phyloP scores from a whole-genome alignment of 352 stramenopile genomes.

The Globisporangium parvum region DNA sequence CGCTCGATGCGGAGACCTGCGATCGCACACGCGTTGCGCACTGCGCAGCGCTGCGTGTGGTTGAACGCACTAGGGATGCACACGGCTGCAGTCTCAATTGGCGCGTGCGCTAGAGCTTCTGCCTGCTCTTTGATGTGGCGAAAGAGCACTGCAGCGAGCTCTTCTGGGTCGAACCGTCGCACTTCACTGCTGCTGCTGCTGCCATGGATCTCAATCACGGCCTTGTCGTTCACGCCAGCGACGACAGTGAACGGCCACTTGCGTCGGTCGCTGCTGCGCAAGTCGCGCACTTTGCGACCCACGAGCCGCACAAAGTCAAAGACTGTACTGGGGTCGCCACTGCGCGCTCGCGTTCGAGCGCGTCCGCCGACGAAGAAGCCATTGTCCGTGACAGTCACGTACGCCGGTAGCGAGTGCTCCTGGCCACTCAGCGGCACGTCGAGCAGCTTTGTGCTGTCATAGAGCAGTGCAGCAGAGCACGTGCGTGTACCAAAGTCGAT shows the following conservation, averaged over 20 bases:
- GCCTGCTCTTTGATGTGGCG: slow-evolving; percentile 27
- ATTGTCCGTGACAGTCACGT: slow-evolving; percentile 4
- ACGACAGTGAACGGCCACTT: slow-evolving; percentile 32
- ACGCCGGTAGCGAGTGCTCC: background rate
- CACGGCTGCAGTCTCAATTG: slow-evolving; percentile 18
- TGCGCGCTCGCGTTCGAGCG: background rate
- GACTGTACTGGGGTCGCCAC: slow-evolving; percentile 21
- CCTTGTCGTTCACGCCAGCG: slow-evolving; percentile 23
- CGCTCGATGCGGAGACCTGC: slow-evolving; percentile 20
- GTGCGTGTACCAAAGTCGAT: slow-evolving; percentile 10
- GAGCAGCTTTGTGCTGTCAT: background rate
- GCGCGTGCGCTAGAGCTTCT: slow-evolving; percentile 16
- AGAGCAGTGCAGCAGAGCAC: slow-evolving; percentile 2
- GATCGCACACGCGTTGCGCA: slow-evolving; percentile 33
- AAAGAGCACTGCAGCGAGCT: slow-evolving; percentile 38
- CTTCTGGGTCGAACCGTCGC: slow-evolving; percentile 25
- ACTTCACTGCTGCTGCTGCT: background rate
- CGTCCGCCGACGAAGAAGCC: slow-evolving; percentile 3
- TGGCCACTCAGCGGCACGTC: slow-evolving; percentile 1
- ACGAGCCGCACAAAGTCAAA: slow-evolving; percentile 25
- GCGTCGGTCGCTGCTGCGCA: slow-evolving; percentile 8
- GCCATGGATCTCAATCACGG: slow-evolving; percentile 19
- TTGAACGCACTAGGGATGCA: slow-evolving; percentile 34
- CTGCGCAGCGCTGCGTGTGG: slow-evolving; percentile 34
- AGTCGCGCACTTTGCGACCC: slow-evolving; percentile 19